A percentile compares a stretch with the other conserved stretches of the same genome.
Conservation (phyloP, 1,284 basidiomycete genomes). For the Irpex lacteus region DNA sequence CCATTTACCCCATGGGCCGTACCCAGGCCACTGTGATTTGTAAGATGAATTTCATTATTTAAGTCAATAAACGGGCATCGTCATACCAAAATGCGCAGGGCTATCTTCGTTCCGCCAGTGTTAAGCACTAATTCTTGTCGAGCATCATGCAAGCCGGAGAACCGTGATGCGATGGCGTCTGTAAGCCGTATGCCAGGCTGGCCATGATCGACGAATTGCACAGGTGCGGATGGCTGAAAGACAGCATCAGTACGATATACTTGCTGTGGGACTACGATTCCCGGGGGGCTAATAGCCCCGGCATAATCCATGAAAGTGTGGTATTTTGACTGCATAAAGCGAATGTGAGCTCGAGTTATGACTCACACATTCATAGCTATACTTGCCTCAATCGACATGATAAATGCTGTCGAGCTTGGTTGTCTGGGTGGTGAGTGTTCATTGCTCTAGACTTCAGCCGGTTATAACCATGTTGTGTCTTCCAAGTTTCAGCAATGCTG, state of each 20-base stretch:
- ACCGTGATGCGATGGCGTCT: neutral
- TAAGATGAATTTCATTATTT: neutral
- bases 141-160: neutral
- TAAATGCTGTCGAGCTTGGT: neutral
- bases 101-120: neutral
- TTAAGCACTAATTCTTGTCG: neutral
- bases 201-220: neutral
- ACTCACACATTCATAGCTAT: neutral
- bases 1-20: neutral
- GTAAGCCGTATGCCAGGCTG: neutral
- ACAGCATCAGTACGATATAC: neutral
- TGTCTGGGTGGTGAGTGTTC: neutral
- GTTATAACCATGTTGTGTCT: neutral
- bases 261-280: slow-evolving; percentile 6
- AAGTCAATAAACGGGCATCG: neutral
- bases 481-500: neutral
- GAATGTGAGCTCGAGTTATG: neutral
- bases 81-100: neutral
- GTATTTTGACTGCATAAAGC: neutral
- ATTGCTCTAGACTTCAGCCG: neutral
- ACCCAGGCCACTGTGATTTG: slow-evolving; percentile 7
- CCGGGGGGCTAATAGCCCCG: neutral
- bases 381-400: neutral
- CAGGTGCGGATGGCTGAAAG: neutral
- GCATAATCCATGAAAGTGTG: slow-evolving; percentile 1